Conservation (phyloP, 805 yeast species). For the Hanseniaspora hatyaiensis region DNA sequence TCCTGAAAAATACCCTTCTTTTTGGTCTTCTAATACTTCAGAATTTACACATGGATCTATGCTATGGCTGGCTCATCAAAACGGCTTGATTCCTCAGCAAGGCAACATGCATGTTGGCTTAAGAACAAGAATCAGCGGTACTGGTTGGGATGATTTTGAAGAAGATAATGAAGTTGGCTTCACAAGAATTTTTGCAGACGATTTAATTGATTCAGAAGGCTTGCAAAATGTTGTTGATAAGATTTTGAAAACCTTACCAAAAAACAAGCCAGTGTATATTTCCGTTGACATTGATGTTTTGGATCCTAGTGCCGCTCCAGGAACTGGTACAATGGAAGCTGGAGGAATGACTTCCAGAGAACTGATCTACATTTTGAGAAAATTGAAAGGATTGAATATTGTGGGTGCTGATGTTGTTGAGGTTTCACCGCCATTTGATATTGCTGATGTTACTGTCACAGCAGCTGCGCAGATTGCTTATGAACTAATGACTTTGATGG, state of each 20-base stretch:
- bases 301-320: conserved; percentile 69
- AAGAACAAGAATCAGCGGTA: conserved; percentile 49
- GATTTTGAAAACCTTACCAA: conserved; percentile 45
- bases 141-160: conserved; percentile 51
- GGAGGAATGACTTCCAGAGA: conserved; percentile 71
- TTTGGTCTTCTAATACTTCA: conserved; percentile 44
- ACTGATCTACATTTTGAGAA: conserved; percentile 46
- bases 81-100: conserved; percentile 46
- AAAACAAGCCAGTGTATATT: conserved; percentile 55
- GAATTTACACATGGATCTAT: conserved; percentile 74
- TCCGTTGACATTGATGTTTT: conserved; percentile 63
- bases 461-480: conserved; percentile 62
- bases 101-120: conserved; percentile 65
- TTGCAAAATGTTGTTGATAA: conserved; percentile 44
- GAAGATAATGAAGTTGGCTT: conserved; percentile 64
- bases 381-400: conserved; percentile 45
- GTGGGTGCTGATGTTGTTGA: conserved; percentile 73
- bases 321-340: conserved; percentile 68
- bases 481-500: conserved; percentile 66
- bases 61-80: conserved; percentile 69
- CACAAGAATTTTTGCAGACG: conserved; percentile 58
- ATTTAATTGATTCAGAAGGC: conserved; percentile 53
- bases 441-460: conserved; percentile 52
- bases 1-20: conserved; percentile 57
- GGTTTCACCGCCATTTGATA: conserved; percentile 55